These are phyloP conservation scores for Yamadazyma olivae DNA, from an alignment of 805 yeast genomes.

Conservation along the genomic window DNA sequence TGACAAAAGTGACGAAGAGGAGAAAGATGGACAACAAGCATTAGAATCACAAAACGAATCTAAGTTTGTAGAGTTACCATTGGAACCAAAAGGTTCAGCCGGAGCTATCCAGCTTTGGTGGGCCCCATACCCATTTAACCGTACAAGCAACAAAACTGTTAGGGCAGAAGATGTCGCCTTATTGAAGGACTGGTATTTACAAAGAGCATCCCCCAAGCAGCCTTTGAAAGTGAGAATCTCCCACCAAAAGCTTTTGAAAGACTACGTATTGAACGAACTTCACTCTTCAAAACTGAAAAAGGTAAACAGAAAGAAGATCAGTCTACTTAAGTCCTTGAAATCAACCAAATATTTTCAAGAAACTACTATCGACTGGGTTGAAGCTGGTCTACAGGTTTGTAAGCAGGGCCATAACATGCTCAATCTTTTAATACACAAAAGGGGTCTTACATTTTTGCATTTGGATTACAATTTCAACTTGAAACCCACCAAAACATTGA, in stretches of 20 bases:
- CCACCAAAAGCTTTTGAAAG: conserved; percentile 83
- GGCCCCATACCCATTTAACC: conserved; percentile 85
- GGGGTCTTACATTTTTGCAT: conserved; percentile 89
- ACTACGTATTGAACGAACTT: conserved; percentile 67
- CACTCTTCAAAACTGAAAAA: conserved; percentile 42
- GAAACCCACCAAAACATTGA: conserved; percentile 93
- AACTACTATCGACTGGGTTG: conserved; percentile 96
- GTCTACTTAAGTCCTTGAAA: conserved; percentile 62
- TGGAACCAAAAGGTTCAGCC: conserved; percentile 42
- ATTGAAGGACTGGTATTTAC: conserved; percentile 76
- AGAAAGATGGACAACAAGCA: conserved; percentile 31
- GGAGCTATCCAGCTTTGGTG: conserved; percentile 65
- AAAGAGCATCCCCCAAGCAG: conserved; percentile 57
- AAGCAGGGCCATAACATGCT: conserved; percentile 94
- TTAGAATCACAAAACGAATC: neutral
- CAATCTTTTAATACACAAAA: conserved; percentile 81
- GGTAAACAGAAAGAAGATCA: conserved; percentile 48
- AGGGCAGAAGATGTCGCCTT: conserved; percentile 91
- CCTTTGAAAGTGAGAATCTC: conserved; percentile 83
- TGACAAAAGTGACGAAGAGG: conserved; percentile 11
- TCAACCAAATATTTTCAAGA: conserved; percentile 87
- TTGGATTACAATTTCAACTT: conserved; percentile 92
- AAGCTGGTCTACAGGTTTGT: conserved; percentile 93
- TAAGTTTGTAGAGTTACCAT: conserved; percentile 7
- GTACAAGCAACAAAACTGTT: conserved; percentile 64